Percentiles rank a stretch among this genome's conserved stretches.
Conservation (phyloP, 371 early-diverging fungal species). For the Mortierella sp. region DNA sequence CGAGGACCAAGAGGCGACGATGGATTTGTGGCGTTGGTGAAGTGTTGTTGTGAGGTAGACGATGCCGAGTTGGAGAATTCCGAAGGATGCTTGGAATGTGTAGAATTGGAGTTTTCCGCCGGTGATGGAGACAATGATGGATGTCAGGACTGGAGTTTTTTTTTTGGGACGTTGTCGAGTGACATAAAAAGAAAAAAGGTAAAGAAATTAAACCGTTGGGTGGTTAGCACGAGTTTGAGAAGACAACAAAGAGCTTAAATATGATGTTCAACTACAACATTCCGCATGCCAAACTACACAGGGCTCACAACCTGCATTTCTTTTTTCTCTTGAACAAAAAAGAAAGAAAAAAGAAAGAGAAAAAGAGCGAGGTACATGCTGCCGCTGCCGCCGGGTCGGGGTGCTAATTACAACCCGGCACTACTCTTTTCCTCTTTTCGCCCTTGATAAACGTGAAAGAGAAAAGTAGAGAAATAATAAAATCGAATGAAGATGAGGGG, state of each 20-base stretch:
- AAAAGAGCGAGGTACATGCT: not conserved
- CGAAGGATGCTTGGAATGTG: conserved; percentile 56
- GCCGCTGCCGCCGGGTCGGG: not conserved
- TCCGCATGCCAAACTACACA: not conserved
- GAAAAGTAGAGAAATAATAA: no score
- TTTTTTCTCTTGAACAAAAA: not conserved
- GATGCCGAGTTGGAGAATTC: conserved; percentile 48
- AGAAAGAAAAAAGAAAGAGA: not conserved
- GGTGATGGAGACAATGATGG: conserved; percentile 42
- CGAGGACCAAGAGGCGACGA: not conserved
- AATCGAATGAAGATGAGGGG: no score
- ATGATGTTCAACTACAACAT: not conserved
- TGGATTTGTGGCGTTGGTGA: conserved; percentile 32
- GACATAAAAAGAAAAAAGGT: not conserved
- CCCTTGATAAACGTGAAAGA: not conserved
- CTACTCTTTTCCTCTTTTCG: not conserved
- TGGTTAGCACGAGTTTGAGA: not conserved
- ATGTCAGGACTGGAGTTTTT: conserved; percentile 27
- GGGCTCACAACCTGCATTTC: conserved; percentile 9
- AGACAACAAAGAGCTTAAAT: not conserved
- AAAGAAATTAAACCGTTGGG: not conserved
- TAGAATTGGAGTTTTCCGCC: conserved; percentile 54
- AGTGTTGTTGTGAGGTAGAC: conserved; percentile 36
- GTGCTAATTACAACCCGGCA: not conserved
- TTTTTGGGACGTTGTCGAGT: not conserved